Base-by-base conservation (phyloP, 2,329 filamentous ascomycete species). In the Geosmithia putterillii region DNA sequence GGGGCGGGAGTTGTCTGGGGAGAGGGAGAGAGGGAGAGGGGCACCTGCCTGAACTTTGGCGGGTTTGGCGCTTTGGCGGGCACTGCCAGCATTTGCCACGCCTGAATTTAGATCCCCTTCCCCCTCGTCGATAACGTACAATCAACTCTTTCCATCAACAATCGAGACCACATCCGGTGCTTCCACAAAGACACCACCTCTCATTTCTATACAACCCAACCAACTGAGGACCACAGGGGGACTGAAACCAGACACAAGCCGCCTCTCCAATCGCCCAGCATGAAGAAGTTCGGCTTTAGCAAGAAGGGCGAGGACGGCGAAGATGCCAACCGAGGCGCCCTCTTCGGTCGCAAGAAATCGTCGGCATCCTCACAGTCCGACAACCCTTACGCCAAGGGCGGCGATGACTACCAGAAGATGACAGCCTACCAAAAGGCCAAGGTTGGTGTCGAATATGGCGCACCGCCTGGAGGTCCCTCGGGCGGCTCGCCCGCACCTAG, bases 281-380 rank as follows among this genome's bases (percentile, higher is more conserved):
- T 81, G 76, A 74, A 71, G 64, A 77, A 74, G 52, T 77, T 80
- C 51, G 71, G 72, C 41, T 71, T 78, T 49, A 66, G 73, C 49
- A 76, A 71, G 61, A 79, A 75, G 55, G 59, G 57, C 42, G 65
- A 70, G 43, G 71, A 72, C 42, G 60, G 57, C 51, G 71, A 72
- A 46, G 66, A 73, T 38, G 55, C 62, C 44, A 69, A 60, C 50
- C 67, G 70, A 44, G 62, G 63, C 50, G 69, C 72, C 39, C 65
- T 76, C 42, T 76, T 77, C 52, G 63, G 70, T 50, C 63, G 66
- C 49, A 76, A 74, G 63, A 75, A 72, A 55, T 60, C 65, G 35
- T 65, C 68, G 6, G 62, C 66, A 43, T 62, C 65, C n/a, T 54
- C 63, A 19, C 53, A 61, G 36, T 59, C 63, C 41, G 67, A 70